Conservation (phyloP, 805 yeast genomes). For the Lipomyces anomalus region DNA sequence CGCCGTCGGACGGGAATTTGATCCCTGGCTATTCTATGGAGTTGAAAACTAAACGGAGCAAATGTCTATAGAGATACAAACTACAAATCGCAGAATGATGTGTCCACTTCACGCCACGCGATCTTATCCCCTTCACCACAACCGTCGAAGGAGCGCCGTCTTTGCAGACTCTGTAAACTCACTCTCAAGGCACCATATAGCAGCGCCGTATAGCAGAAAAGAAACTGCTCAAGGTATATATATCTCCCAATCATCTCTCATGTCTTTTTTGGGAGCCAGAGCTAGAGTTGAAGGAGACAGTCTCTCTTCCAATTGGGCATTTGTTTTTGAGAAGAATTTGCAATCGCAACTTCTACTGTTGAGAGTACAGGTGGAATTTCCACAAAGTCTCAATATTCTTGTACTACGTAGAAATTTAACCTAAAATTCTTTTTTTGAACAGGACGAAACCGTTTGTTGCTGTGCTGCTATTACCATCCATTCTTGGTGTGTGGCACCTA, state of each 20-base stretch:
- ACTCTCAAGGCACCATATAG: not conserved
- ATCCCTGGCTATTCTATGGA: too few species aligned
- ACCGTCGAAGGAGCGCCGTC: too few species aligned
- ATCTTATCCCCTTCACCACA: conserved; percentile 16
- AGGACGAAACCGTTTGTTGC: conserved; percentile 12
- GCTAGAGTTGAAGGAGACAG: not conserved
- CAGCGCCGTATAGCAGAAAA: too few species aligned
- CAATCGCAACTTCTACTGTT: conserved; percentile 15
- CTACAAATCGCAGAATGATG: too few species aligned
- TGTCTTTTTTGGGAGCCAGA: not conserved
- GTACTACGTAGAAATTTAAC: conserved; percentile 11
- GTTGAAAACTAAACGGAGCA: too few species aligned
- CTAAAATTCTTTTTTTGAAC: conserved; percentile 9
- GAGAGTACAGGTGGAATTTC: not conserved
- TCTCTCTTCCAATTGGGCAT: not conserved
- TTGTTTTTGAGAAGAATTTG: conserved; percentile 9
- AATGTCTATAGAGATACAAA: too few species aligned
- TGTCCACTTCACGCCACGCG: conserved; percentile 10
- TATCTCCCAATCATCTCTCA: not conserved
- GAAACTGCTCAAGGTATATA: not conserved
- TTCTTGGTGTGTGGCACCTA: conserved; percentile 15
- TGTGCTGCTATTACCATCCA: conserved; percentile 8
- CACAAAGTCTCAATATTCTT: conserved; percentile 8
- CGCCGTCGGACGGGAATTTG: too few species aligned
- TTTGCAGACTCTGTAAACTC: too few species aligned